Percentiles rank a stretch among this genome's conserved stretches.
phyloP scores from a whole-genome alignment of 1,284 basidiomycete species.

The Phellopilus nigrolimitatus region DNA sequence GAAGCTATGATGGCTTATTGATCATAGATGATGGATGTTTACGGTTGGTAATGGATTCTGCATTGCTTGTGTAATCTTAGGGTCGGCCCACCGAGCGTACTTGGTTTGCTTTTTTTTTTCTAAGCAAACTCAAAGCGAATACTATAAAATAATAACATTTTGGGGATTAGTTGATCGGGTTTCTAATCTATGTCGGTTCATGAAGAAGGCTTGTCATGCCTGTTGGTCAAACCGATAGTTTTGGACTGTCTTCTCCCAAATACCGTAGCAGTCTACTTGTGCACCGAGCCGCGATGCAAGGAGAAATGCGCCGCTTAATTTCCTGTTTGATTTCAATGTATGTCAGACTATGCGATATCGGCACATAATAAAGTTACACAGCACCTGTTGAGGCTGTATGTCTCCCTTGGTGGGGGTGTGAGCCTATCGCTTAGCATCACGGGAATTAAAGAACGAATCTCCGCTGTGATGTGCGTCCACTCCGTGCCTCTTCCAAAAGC shows the following conservation, averaged over 20 bases:
- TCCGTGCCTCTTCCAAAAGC: constrained; percentile 59
- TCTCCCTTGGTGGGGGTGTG: constrained; percentile 91
- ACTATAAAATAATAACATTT: constrained; percentile 17
- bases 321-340: constrained; percentile 48
- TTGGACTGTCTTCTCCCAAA: constrained; percentile 67
- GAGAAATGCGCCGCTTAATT: constrained; percentile 91
- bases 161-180: not conserved
- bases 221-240: constrained; percentile 25
- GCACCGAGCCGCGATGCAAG: constrained; percentile 83
- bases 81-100: no score
- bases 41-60: not conserved
- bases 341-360: constrained; percentile 4
- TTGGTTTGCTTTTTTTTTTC: no score
- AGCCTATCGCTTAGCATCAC: constrained; percentile 87
- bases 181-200: not conserved
- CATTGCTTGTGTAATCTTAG: no score
- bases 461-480: constrained; percentile 68
- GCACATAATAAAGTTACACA: constrained; percentile 14
- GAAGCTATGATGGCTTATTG: constrained; percentile 26
- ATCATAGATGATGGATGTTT: not conserved
- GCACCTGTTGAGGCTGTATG: constrained; percentile 88
- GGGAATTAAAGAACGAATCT: constrained; percentile 81
- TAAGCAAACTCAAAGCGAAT: no score
- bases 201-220: not conserved
- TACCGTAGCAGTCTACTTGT: constrained; percentile 63